These are phyloP conservation scores for Penicillium manginii DNA, from an alignment of 495 filamentous ascomycete species.

Conservation along the genomic window DNA sequence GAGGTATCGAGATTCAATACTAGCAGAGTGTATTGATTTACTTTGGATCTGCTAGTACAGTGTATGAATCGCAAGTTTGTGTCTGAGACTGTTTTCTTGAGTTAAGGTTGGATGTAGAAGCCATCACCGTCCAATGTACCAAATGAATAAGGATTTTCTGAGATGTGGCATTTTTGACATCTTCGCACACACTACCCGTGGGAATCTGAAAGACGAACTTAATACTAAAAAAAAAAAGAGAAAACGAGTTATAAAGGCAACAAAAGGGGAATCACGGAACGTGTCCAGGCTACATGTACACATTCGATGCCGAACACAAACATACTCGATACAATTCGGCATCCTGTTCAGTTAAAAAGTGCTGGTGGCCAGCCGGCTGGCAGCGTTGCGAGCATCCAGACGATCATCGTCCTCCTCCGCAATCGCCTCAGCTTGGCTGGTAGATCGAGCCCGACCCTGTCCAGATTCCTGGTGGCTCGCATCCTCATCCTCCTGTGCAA, in stretches of 20 bases:
- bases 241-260: constrained; percentile 17
- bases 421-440: constrained; percentile 60
- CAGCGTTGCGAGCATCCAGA: constrained; percentile 93
- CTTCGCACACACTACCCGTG: neutral
- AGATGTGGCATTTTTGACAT: neutral
- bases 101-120: no score
- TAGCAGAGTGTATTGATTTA: no score
- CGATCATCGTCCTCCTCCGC: constrained; percentile 91
- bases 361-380: constrained; percentile 88
- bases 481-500: constrained; percentile 46
- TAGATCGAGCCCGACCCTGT: constrained; percentile 61
- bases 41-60: no score
- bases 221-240: constrained; percentile 4
- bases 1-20: no score
- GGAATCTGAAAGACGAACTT: constrained; percentile 1
- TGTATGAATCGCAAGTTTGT: no score
- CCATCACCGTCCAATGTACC: no score
- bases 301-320: constrained; percentile 32
- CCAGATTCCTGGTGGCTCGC: constrained; percentile 40
- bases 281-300: constrained; percentile 37
- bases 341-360: constrained; percentile 71
- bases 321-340: constrained; percentile 21
- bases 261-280: constrained; percentile 34
- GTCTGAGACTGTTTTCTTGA: no score
- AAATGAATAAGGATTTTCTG: neutral